Base-by-base conservation (phyloP, 1,284 basidiomycete species). In the Amylostereum areolatum region DNA sequence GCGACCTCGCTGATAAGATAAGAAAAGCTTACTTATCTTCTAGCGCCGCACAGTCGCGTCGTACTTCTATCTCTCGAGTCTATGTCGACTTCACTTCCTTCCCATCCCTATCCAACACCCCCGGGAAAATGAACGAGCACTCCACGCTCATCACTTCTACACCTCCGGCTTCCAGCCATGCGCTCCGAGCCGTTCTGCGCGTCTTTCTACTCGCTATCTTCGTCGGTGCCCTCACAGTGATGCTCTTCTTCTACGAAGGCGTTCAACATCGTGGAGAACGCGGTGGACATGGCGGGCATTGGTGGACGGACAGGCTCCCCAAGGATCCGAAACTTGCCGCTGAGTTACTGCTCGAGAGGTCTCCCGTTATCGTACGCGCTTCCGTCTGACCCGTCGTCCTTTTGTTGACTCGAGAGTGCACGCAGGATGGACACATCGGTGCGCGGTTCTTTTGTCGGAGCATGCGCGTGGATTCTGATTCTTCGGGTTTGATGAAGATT, bases 361-460 rank as follows among this genome's bases (percentile, higher is more conserved):
- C 85, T 5, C 87, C 87, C 44, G 73, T 89, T 18, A 86, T 90
- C 53, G 87, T 89, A 60, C 60, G 77, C 67, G 25, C 33, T 41
- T 9, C 27, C 31, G 31, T n/a, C 30, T 36, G 24, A 41, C 43
- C 43, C 31, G n/a, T 36, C 36, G 30, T 46, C 18, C 39, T 30
- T 30, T 30, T 34, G 12, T 40, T 44, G 5, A 46, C 18, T 36
- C 43, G 36, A 40, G 36, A 52, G 29, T 45, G 33, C 25, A 31
- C 52, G 49, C 47, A 88, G 87, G 87, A 89, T 62, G 85, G 84
- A 10, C 88, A 89, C 57, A 88, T 89, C 56, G 87, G 84, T 59
- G 28, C 30, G 28, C 29, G 9, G n/a, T 51, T 35, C 5, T 18
- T 25, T 27, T n/a, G 34, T 42, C 8, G 35, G 41, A 12, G 33